Percentiles rank a stretch among this genome's conserved stretches.
Evolutionary conservation across 108 stramenopile genomes (phyloP).

Genomic region (Nitzschia putrida): DNA sequence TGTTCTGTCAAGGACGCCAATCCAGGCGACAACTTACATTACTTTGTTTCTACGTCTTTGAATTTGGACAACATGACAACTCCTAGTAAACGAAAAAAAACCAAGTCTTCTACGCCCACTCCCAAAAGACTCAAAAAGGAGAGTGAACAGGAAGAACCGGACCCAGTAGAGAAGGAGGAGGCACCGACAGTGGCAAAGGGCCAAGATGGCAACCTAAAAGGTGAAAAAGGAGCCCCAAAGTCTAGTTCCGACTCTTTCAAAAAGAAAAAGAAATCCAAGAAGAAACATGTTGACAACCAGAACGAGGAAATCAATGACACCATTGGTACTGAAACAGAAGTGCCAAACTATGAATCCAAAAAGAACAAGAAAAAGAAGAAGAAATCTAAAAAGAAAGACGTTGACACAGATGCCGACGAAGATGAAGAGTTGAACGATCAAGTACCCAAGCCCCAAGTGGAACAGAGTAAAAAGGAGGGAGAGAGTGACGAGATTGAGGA

Average conservation of each 20-base stretch:
- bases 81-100: too few relatives aligned
- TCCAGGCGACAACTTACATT: too few relatives aligned
- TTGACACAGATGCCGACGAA: neutral
- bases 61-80: too few relatives aligned
- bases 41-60: too few relatives aligned
- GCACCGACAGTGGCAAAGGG: too few relatives aligned
- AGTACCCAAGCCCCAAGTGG: neutral
- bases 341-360: neutral
- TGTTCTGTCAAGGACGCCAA: too few relatives aligned
- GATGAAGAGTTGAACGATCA: neutral
- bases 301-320: neutral
- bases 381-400: constrained; percentile 4
- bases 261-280: constrained; percentile 12
- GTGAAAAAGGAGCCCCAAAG: too few relatives aligned
- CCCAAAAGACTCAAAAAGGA: too few relatives aligned
- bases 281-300: constrained; percentile 3
- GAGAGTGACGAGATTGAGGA: constrained; percentile 3
- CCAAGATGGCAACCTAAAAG: too few relatives aligned
- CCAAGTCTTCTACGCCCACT: too few relatives aligned
- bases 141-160: neutral
- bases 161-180: constrained; percentile 1
- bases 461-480: neutral
- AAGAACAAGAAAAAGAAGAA: neutral
- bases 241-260: neutral
- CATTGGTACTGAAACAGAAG: neutral